phyloP scores from a whole-genome alignment of 169 alveolate species.

The Gregarina niphandrodes region DNA sequence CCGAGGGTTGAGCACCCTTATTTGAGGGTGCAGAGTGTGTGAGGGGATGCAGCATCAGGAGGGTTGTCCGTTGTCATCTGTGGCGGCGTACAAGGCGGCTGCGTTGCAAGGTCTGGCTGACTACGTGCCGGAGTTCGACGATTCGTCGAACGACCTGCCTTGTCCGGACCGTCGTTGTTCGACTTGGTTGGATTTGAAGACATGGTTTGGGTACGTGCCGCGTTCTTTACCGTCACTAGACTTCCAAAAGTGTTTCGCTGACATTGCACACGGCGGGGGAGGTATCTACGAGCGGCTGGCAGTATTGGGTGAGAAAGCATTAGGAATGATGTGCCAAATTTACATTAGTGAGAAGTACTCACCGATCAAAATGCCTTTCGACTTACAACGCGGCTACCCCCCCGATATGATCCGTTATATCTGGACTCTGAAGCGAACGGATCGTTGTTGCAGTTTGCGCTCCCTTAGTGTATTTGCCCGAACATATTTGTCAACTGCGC shows the following conservation, averaged over 20 bases:
- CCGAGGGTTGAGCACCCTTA: too few relatives aligned
- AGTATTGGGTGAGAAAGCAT: slow-evolving; percentile 16
- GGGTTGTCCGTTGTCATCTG: too few relatives aligned
- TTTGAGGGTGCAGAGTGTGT: too few relatives aligned
- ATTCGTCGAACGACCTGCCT: too few relatives aligned
- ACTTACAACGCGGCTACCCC: slow-evolving; percentile 1
- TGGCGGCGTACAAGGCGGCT: too few relatives aligned
- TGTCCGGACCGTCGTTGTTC: slow-evolving; percentile 12
- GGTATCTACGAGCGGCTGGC: slow-evolving; percentile 17
- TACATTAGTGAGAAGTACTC: slow-evolving; percentile 10
- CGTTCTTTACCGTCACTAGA: slow-evolving; percentile 5
- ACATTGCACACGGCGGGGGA: slow-evolving; percentile 16
- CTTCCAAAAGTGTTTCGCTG: slow-evolving; percentile 19
- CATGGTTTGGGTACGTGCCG: slow-evolving; percentile 16
- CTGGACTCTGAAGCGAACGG: slow-evolving; percentile 13
- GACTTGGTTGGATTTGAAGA: slow-evolving; percentile 14
- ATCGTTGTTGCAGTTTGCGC: slow-evolving; percentile 2
- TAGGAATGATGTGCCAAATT: slow-evolving; percentile 10
- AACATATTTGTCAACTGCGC: slow-evolving; percentile 15
- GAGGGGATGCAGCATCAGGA: too few relatives aligned
- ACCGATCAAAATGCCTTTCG: slow-evolving; percentile 1
- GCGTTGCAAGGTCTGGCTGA: too few relatives aligned
- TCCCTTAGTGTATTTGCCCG: slow-evolving; percentile 9
- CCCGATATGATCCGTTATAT: slow-evolving; percentile 7
- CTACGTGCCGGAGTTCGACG: too few relatives aligned